Conservation (phyloP, 2,329 filamentous ascomycete species). For the Xylaria sp. region DNA sequence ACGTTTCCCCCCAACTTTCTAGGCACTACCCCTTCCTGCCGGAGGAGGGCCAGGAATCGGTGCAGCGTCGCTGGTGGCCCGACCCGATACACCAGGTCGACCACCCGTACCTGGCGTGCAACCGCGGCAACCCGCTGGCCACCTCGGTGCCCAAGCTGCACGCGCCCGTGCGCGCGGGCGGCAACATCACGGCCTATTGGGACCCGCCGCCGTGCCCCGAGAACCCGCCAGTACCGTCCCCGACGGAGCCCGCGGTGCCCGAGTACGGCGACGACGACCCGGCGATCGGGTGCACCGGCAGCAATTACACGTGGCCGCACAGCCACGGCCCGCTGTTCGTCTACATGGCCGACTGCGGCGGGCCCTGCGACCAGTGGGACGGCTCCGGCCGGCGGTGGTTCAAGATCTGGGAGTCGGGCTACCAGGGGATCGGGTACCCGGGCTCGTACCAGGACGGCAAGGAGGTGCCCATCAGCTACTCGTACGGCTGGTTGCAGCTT, state of each 20-base stretch:
- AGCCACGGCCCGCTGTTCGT: neutral
- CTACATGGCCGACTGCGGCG: conserved; percentile 7
- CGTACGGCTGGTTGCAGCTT: neutral
- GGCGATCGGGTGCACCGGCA: neutral
- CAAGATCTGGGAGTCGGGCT: conserved; percentile 13
- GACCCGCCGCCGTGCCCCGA: conserved; percentile 9
- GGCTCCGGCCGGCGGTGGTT: conserved; percentile 13
- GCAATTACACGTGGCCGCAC: conserved; percentile 4
- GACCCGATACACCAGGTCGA: conserved; percentile 11
- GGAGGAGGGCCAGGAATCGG: conserved; percentile 17
- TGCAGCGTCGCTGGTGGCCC: conserved; percentile 20
- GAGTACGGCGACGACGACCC: neutral
- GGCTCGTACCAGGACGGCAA: conserved; percentile 18
- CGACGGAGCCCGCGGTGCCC: neutral
- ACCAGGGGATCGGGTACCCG: conserved; percentile 26
- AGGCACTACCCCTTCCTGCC: conserved; percentile 16
- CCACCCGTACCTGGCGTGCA: conserved; percentile 17
- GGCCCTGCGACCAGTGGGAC: conserved; percentile 11
- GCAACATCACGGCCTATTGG: neutral
- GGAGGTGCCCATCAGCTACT: neutral
- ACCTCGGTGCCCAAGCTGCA: conserved; percentile 8
- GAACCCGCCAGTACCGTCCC: conserved; percentile 3
- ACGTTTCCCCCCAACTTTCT: neutral
- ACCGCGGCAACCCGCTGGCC: conserved; percentile 17
- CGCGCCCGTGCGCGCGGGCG: conserved; percentile 1